phyloP scores from a whole-genome alignment of 2,329 filamentous ascomycete species.

The Penicillium sp. region DNA sequence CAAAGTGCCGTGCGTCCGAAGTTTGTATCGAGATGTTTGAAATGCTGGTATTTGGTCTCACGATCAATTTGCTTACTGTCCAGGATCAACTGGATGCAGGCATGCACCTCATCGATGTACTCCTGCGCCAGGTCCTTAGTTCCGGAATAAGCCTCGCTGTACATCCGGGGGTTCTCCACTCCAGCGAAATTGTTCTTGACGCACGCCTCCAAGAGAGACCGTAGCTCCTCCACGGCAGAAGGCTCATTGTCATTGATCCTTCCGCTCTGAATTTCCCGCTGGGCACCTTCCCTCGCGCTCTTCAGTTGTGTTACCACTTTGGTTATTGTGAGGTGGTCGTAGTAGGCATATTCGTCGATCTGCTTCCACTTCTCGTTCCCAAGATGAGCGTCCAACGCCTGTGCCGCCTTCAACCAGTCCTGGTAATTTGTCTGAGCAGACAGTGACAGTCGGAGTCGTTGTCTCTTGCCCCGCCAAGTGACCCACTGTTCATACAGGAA shows the following conservation, averaged over 20 bases:
- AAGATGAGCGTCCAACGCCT: conserved; percentile 74
- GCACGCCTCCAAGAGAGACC: conserved; percentile 77
- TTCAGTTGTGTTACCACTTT: conserved; percentile 73
- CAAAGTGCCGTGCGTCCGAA: conserved; percentile 91
- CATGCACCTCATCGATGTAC: conserved; percentile 70
- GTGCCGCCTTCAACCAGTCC: conserved; percentile 79
- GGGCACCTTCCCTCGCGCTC: conserved; percentile 41
- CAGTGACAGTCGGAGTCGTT: conserved; percentile 68
- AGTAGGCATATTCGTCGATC: conserved; percentile 66
- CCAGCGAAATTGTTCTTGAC: conserved; percentile 98
- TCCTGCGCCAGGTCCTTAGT: conserved; percentile 93
- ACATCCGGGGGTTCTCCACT: conserved; percentile 88
- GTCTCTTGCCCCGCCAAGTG: conserved; percentile 79
- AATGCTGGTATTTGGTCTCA: conserved; percentile 75
- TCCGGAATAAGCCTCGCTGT: conserved; percentile 95
- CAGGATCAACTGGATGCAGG: conserved; percentile 65
- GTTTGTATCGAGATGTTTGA: conserved; percentile 86
- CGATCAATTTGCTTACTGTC: conserved; percentile 64
- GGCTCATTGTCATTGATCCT: conserved; percentile 29
- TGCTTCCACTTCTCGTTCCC: conserved; percentile 61
- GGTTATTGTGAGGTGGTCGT: conserved; percentile 80
- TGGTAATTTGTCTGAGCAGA: conserved; percentile 70
- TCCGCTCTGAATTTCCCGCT: conserved; percentile 34
- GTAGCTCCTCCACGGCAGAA: conserved; percentile 70
- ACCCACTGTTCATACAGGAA: conserved; percentile 88